phyloP scores from a whole-genome alignment of 352 stramenopile species.

The Phytopythium mirpurense region DNA sequence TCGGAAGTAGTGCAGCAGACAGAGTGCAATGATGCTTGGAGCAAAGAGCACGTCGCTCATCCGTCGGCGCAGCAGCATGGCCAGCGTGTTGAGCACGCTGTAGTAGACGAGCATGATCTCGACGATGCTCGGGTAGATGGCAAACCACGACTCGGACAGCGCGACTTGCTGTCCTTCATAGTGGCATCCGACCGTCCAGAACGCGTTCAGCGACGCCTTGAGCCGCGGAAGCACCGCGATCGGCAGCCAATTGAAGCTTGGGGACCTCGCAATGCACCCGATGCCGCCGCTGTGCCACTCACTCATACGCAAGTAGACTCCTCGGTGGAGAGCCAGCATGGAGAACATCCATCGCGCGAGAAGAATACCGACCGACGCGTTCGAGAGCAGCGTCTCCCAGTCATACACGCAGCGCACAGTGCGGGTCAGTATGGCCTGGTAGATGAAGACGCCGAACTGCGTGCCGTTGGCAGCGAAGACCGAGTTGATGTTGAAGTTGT shows the following conservation, averaged over 20 bases:
- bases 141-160: conserved; percentile 19
- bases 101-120: conserved; percentile 19
- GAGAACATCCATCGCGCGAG: conserved; percentile 27
- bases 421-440: conserved; percentile 2
- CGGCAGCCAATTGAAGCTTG: conserved; percentile 13
- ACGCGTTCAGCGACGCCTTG: conserved; percentile 13
- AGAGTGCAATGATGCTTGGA: conserved; percentile 13
- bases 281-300: conserved; percentile 9
- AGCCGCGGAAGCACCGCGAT: conserved; percentile 16
- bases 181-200: conserved; percentile 15
- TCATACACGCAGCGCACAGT: conserved; percentile 22
- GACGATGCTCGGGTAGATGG: conserved; percentile 19
- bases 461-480: conserved; percentile 15
- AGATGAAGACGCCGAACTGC: conserved; percentile 24
- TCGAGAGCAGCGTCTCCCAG: conserved; percentile 29
- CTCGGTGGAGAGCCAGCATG: conserved; percentile 8
- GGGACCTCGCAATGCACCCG: conserved; percentile 12
- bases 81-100: conserved; percentile 16
- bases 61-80: conserved; percentile 9
- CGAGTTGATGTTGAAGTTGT: background rate
- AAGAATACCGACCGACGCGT: conserved; percentile 20
- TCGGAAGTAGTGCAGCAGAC: conserved; percentile 15
- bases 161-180: conserved; percentile 19
- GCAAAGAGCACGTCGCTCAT: conserved; percentile 17
- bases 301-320: background rate